phyloP scores from a whole-genome alignment of 164 flowering plant genomes.

The Cinnamomum chago region DNA sequence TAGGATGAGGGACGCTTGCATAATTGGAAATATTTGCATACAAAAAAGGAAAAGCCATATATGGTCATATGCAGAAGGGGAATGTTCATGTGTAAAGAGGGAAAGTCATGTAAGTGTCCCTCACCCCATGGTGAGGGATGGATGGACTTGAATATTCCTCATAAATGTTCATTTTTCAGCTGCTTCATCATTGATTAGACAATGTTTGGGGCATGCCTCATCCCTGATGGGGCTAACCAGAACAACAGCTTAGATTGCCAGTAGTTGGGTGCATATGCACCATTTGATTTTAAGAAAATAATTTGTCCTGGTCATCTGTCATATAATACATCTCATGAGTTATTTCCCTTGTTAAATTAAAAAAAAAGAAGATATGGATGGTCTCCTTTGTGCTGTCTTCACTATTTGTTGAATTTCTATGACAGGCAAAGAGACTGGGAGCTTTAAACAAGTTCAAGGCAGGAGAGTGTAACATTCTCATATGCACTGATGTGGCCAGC shows the following conservation, averaged over 20 bases:
- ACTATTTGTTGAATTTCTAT: conserved; percentile 2
- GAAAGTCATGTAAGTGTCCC: neutral
- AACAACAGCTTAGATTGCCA: neutral
- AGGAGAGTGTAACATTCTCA: conserved; percentile 81
- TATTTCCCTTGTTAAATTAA: neutral
- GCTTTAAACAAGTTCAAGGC: conserved; percentile 87
- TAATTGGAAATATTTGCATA: too few species aligned
- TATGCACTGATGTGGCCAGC: conserved; percentile 95
- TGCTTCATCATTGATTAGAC: neutral
- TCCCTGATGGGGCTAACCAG: neutral
- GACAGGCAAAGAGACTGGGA: conserved; percentile 78
- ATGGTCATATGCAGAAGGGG: too few species aligned
- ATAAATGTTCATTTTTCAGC: neutral
- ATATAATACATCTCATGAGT: neutral
- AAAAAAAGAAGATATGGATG: neutral
- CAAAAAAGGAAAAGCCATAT: too few species aligned
- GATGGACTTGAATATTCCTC: too few species aligned
- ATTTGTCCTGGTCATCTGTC: neutral
- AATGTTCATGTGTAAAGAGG: neutral
- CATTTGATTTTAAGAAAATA: too few species aligned
- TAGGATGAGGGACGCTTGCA: too few species aligned
- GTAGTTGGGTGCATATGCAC: neutral
- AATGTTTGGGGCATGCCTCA: neutral
- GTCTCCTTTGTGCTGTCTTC: neutral
- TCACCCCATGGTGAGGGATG: too few species aligned